These are phyloP conservation scores for Xylaria acuta DNA, from an alignment of 495 filamentous ascomycete species.

Conservation along the genomic window DNA sequence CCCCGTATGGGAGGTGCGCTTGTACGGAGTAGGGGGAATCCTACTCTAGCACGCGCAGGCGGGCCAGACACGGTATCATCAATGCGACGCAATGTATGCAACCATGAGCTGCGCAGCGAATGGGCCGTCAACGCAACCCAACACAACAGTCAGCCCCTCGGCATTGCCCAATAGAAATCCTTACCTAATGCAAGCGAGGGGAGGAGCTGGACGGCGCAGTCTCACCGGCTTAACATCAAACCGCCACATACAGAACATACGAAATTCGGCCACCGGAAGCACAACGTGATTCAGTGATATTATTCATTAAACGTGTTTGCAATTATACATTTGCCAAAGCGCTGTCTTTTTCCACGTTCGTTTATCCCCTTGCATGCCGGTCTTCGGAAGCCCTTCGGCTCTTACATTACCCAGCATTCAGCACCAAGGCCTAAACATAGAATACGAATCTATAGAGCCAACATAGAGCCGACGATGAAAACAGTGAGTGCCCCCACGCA, in stretches of 20 bases:
- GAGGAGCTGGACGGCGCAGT: neutral
- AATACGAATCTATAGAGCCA: neutral
- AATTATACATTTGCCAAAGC: neutral
- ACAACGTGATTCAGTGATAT: neutral
- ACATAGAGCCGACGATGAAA: neutral
- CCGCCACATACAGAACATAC: neutral
- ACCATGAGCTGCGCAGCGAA: constrained; percentile 1
- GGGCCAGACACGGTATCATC: constrained; percentile 5
- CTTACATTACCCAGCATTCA: neutral
- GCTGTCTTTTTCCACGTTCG: neutral
- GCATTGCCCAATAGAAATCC: neutral
- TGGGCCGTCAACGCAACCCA: neutral
- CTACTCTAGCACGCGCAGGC: constrained; percentile 13
- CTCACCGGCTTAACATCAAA: constrained; percentile 4
- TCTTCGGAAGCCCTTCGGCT: neutral
- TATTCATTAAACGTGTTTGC: neutral
- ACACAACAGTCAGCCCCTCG: neutral
- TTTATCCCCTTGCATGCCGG: neutral
- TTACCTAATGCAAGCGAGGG: constrained; percentile 6
- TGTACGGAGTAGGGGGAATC: neutral
- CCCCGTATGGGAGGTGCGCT: constrained; percentile 9
- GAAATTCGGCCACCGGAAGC: neutral
- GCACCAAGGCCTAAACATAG: neutral
- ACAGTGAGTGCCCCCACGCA: neutral
- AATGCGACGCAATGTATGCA: constrained; percentile 19